A percentile compares a stretch with the other conserved stretches of the same genome.
Evolutionary conservation across 148 eudicot species (phyloP).

Genomic region (Silene conica): DNA sequence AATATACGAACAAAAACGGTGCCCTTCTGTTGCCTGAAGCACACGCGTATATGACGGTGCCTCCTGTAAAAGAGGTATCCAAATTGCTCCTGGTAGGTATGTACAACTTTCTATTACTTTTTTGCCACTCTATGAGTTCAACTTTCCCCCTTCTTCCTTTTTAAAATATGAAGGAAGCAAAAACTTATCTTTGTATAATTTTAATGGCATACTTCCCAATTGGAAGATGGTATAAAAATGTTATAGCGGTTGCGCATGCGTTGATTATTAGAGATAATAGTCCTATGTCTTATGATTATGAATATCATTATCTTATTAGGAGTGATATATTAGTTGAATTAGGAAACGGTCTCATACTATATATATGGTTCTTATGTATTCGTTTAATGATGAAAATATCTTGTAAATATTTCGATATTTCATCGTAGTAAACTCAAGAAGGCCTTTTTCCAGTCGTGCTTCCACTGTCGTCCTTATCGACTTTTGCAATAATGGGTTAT

Average conservation of each 20-base stretch:
- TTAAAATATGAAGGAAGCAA: no score
- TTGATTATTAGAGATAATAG: no score
- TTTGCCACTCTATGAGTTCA: not conserved
- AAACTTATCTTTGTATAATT: not conserved
- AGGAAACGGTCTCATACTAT: no score
- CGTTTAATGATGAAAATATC: no score
- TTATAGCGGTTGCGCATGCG: not conserved
- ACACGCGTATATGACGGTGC: not conserved
- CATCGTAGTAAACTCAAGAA: not conserved
- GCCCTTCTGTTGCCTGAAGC: not conserved
- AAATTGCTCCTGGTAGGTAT: not conserved
- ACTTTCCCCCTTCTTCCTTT: not conserved
- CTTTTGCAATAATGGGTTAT: not conserved
- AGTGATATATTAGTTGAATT: no score
- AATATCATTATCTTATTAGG: no score
- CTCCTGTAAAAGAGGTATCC: not conserved
- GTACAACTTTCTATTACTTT: not conserved
- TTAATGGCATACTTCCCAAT: not conserved
- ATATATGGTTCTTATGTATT: no score
- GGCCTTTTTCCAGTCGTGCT: conserved; percentile 1
- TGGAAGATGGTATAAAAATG: not conserved
- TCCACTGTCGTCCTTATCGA: not conserved
- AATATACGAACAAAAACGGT: not conserved
- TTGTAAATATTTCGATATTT: no score
- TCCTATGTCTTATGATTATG: no score